Percentiles rank a stretch among this genome's conserved stretches.
Conservation (phyloP, 2,329 filamentous ascomycete genomes). For the Sarocladium strictum region DNA sequence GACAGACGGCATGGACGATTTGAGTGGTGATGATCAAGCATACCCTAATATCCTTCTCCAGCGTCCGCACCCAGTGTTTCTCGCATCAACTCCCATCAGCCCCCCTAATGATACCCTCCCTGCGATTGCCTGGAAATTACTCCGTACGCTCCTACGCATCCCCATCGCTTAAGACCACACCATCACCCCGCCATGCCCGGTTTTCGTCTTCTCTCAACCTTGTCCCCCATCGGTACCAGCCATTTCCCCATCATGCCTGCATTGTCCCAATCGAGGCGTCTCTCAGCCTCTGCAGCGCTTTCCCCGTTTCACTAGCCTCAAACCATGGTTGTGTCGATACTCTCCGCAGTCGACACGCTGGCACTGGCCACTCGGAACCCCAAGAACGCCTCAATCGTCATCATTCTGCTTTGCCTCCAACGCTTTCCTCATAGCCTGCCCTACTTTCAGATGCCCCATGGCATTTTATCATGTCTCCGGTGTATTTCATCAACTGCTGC, state of each 20-base stretch:
- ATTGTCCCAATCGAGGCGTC: background rate
- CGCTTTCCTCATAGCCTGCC: background rate
- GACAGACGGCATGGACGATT: no score
- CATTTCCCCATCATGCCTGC: no score
- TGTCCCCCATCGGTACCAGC: background rate
- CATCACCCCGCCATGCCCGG: background rate
- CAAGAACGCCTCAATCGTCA: conserved; percentile 3
- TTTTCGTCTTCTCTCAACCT: background rate
- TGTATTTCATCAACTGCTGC: background rate
- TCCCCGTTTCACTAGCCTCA: conserved; percentile 1
- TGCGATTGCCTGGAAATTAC: background rate
- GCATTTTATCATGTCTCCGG: background rate
- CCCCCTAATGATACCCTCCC: no score
- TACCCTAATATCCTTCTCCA: no score
- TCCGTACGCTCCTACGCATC: no score
- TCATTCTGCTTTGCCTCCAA: background rate
- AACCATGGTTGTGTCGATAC: background rate
- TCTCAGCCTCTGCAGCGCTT: background rate
- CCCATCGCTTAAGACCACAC: background rate
- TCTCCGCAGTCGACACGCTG: conserved; percentile 8
- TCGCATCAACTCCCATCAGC: no score
- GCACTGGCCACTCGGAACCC: background rate
- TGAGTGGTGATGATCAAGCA: no score
- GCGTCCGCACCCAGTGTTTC: no score
- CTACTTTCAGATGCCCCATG: background rate